Conservation (phyloP, 805 yeast genomes). For the Candida patagonica region DNA sequence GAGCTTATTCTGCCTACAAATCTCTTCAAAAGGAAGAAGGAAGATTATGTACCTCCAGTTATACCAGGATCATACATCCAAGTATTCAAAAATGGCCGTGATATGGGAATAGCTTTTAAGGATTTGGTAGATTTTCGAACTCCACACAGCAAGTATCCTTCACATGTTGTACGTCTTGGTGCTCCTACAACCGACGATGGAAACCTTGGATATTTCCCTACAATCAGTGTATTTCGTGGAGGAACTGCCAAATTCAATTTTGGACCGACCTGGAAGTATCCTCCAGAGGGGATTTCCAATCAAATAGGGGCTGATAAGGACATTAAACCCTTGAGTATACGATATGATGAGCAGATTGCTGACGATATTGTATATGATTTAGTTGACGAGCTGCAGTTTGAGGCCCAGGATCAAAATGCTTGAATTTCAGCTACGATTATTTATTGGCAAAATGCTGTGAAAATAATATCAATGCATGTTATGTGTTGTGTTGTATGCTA, state of each 20-base stretch:
- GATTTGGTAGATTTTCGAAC: slow-evolving; percentile 71
- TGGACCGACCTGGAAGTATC: slow-evolving; percentile 50
- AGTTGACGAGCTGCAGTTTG: slow-evolving; percentile 68
- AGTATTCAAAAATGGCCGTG: slow-evolving; percentile 70
- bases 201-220: slow-evolving; percentile 82
- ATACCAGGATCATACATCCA: slow-evolving; percentile 43
- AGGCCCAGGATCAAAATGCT: slow-evolving; percentile 7
- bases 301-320: slow-evolving; percentile 4
- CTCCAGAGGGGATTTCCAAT: slow-evolving; percentile 26
- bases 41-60: slow-evolving; percentile 22
- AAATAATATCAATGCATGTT: not conserved
- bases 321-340: slow-evolving; percentile 44
- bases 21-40: slow-evolving; percentile 16
- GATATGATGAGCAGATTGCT: slow-evolving; percentile 61
- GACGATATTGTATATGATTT: slow-evolving; percentile 81
- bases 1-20: slow-evolving; percentile 42
- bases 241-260: slow-evolving; percentile 68
- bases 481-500: too few species aligned
- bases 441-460: too few species aligned
- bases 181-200: slow-evolving; percentile 56
- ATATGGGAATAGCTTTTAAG: slow-evolving; percentile 55
- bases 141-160: slow-evolving; percentile 46
- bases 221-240: slow-evolving; percentile 69
- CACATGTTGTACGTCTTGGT: slow-evolving; percentile 11
- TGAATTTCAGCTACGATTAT: not conserved